These are phyloP conservation scores for Trypanosoma cruzi DNA, from an alignment of 208 protist species.

Conservation along the genomic window DNA sequence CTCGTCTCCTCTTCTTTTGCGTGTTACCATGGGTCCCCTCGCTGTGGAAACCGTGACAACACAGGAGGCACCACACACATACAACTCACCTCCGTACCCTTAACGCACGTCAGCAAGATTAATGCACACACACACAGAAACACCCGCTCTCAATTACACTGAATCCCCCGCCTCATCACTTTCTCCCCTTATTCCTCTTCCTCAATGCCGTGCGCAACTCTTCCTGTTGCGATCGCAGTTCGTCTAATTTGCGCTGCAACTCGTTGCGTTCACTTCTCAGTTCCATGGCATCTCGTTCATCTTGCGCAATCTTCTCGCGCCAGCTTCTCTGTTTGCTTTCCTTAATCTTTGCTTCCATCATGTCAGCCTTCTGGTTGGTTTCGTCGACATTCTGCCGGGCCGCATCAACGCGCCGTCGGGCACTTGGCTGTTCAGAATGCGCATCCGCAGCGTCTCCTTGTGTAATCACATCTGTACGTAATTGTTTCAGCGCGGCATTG, in stretches of 20 bases:
- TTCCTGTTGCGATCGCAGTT: slow-evolving; percentile 40
- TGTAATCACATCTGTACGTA: slow-evolving; percentile 38
- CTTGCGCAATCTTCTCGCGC: slow-evolving; percentile 23
- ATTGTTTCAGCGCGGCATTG: slow-evolving; percentile 17
- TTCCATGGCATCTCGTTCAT: slow-evolving; percentile 1
- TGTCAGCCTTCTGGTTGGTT: slow-evolving; percentile 25
- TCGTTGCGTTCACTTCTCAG: slow-evolving; percentile 14
- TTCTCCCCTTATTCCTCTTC: slow-evolving; percentile 25
- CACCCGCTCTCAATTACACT: neutral
- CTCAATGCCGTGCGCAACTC: slow-evolving; percentile 31
- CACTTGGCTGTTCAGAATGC: slow-evolving; percentile 19
- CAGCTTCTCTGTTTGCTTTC: slow-evolving; percentile 37
- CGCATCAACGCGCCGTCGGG: slow-evolving; percentile 19
- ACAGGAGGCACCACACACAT: too few relatives aligned
- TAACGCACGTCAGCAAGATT: too few relatives aligned
- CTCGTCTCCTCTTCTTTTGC: too few relatives aligned
- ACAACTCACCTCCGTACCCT: too few relatives aligned
- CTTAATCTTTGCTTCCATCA: slow-evolving; percentile 46
- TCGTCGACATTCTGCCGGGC: slow-evolving; percentile 26
- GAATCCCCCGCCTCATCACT: neutral
- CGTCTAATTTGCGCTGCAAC: slow-evolving; percentile 34
- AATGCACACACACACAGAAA: too few relatives aligned
- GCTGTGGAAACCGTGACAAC: too few relatives aligned
- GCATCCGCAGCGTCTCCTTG: slow-evolving; percentile 31
- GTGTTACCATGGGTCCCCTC: too few relatives aligned